phyloP scores from a whole-genome alignment of 257 asterid species.

The Nemophila menziesii region DNA sequence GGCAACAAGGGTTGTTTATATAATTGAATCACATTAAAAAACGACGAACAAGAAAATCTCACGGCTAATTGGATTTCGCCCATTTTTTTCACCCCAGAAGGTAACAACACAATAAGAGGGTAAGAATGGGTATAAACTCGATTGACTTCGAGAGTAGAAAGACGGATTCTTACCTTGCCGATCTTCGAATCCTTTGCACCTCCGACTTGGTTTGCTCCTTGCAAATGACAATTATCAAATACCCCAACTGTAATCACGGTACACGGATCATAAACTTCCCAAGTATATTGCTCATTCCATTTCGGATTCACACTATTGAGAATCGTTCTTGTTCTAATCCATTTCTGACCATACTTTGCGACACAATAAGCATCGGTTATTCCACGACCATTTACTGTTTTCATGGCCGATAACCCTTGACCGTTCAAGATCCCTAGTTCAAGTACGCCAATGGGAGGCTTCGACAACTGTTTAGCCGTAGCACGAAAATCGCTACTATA shows the following conservation, averaged over 20 bases:
- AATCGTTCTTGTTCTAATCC: constrained; percentile 80
- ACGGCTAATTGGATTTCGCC: constrained; percentile 82
- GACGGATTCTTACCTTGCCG: constrained; percentile 71
- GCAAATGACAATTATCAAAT: constrained; percentile 65
- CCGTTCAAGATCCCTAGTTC: constrained; percentile 81
- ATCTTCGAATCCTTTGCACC: constrained; percentile 42
- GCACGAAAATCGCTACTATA: constrained; percentile 75
- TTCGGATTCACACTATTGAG: constrained; percentile 47
- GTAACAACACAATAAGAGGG: constrained; percentile 56
- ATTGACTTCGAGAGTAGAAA: constrained; percentile 62
- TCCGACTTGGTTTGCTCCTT: constrained; percentile 36
- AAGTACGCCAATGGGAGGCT: constrained; percentile 70
- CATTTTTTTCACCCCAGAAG: constrained; percentile 66
- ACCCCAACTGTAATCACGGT: constrained; percentile 70
- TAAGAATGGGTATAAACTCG: constrained; percentile 69
- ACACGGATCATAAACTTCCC: constrained; percentile 89
- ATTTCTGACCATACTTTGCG: constrained; percentile 89
- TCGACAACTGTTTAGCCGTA: constrained; percentile 71
- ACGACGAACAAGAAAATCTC: constrained; percentile 56
- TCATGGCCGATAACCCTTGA: constrained; percentile 59
- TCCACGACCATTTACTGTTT: constrained; percentile 43
- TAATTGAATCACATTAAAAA: constrained; percentile 39
- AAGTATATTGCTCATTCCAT: constrained; percentile 91
- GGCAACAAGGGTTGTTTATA: constrained; percentile 59
- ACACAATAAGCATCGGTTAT: constrained; percentile 80